A percentile compares a stretch with the other conserved stretches of the same genome.
Conservation (phyloP, 2,329 filamentous ascomycete species). For the Lecanicillium sp. region DNA sequence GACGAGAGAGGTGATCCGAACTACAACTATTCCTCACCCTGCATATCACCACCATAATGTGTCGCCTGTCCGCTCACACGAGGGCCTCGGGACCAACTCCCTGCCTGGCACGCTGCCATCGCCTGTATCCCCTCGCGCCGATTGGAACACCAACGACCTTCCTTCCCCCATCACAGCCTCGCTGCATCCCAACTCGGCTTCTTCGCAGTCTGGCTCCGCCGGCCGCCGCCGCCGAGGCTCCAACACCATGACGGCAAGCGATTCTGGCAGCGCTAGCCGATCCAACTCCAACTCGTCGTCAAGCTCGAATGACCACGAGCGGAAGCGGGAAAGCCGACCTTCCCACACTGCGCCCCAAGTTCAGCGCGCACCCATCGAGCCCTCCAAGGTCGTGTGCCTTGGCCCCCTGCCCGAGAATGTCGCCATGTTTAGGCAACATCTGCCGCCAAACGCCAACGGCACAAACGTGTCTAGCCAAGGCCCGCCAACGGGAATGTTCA, state of each 20-base stretch:
- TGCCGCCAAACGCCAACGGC: conserved; percentile 5
- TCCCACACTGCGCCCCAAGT: conserved; percentile 22
- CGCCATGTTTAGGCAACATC: conserved; percentile 21
- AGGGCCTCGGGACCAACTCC: conserved; percentile 26
- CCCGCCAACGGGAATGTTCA: background rate
- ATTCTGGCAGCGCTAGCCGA: conserved; percentile 23
- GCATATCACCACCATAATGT: conserved; percentile 7
- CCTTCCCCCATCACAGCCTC: conserved; percentile 37
- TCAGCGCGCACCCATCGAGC: conserved; percentile 47
- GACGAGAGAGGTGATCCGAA: conserved; percentile 7
- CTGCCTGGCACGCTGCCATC: conserved; percentile 40
- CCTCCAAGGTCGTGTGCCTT: conserved; percentile 47
- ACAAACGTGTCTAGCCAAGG: background rate
- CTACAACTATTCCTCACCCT: conserved; percentile 17
- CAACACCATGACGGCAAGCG: conserved; percentile 16
- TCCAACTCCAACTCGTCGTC: conserved; percentile 22
- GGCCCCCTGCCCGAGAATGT: conserved; percentile 48
- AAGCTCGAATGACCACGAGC: conserved; percentile 19
- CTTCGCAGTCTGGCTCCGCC: conserved; percentile 17
- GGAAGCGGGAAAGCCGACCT: conserved; percentile 15
- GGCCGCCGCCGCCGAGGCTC: conserved; percentile 13
- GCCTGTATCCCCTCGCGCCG: conserved; percentile 41
- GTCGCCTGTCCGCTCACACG: conserved; percentile 19
- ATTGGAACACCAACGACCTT: conserved; percentile 36
- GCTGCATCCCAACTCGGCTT: conserved; percentile 20